Conservation (phyloP, 2,329 filamentous ascomycete species). For the Sordariomycetes sp. region DNA sequence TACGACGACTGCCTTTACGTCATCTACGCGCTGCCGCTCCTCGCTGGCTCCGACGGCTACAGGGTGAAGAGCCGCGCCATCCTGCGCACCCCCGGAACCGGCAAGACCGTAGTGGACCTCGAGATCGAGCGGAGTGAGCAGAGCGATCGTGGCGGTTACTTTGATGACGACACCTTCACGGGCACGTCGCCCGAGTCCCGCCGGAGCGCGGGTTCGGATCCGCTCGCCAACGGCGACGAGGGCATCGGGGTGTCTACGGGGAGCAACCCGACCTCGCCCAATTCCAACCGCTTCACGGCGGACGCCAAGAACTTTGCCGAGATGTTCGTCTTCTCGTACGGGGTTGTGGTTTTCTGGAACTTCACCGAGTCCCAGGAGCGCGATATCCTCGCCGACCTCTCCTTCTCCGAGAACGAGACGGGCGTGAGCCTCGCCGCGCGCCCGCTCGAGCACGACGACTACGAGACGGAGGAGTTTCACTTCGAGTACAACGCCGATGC, state of each 20-base stretch:
- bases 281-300: slow-evolving; percentile 25
- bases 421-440: slow-evolving; percentile 51
- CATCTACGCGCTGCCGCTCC: slow-evolving; percentile 83
- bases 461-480: slow-evolving; percentile 96
- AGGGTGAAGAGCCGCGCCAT: slow-evolving; percentile 83
- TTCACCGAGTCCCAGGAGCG: slow-evolving; percentile 95
- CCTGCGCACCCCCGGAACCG: slow-evolving; percentile 77
- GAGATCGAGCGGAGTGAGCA: slow-evolving; percentile 92
- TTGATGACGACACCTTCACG: slow-evolving; percentile 58
- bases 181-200: slow-evolving; percentile 14
- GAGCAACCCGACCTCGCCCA: slow-evolving; percentile 29
- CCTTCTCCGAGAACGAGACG: slow-evolving; percentile 49
- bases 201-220: not conserved
- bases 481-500: slow-evolving; percentile 90
- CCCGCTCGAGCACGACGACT: slow-evolving; percentile 78
- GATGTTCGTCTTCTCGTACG: slow-evolving; percentile 95
- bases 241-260: slow-evolving; percentile 14
- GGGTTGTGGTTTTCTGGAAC: slow-evolving; percentile 98
- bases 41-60: slow-evolving; percentile 80
- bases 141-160: slow-evolving; percentile 72
- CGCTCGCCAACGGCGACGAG: not conserved
- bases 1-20: slow-evolving; percentile 97
- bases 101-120: slow-evolving; percentile 84
- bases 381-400: slow-evolving; percentile 87
- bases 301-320: slow-evolving; percentile 77